Base-by-base conservation (phyloP, 108 stramenopile genomes). In the Skeletonema grethae region DNA sequence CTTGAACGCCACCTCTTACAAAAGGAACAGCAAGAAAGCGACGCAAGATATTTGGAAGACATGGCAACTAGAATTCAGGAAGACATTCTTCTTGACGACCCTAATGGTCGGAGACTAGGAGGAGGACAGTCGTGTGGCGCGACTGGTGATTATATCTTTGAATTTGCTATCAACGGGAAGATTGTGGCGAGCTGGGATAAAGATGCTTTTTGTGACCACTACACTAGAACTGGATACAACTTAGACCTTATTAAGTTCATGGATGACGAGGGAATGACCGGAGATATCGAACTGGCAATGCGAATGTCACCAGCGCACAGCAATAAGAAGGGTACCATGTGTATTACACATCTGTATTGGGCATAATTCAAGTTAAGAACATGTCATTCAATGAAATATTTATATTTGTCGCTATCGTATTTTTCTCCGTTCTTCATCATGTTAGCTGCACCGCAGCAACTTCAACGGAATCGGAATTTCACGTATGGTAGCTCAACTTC, bases 401-500 rank as follows among this genome's bases (percentile, higher is more conserved):
- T 22, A 53, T 22, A 53, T 24, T 53, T 53, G 22, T 53, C 50
- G 2, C 50, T 53, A 24, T 28, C 8, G 32, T 34, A 28, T 1
- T 48, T 20, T 18, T 18, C 3, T 48, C 46, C 2, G n/a, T 7
- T 22, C 22, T 22, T 22, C 50, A 2, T 1, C 50, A 4, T 53
- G 22, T 7, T 24, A 53, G 4, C 2, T 39, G 38, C 38, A 39
- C 8, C 8, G 38, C 18, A 48, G 1, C 5, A 7, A 50, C 16
- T 9, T 77, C 82, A 95, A 73, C 90, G 84, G 72, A 96, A 90
- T 36, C 95, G 92, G 66, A 88, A 93, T 64, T 85, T 87, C 34
- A 98, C 82, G 76, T 97, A 94, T 0, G 97, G 98, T 25, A 98
- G 60, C 50, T 98, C 98, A 32, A 97, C 96, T 72, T 98, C 98